phyloP scores from a whole-genome alignment of 2,329 filamentous ascomycete species.

The Aureobasidium sp. region DNA sequence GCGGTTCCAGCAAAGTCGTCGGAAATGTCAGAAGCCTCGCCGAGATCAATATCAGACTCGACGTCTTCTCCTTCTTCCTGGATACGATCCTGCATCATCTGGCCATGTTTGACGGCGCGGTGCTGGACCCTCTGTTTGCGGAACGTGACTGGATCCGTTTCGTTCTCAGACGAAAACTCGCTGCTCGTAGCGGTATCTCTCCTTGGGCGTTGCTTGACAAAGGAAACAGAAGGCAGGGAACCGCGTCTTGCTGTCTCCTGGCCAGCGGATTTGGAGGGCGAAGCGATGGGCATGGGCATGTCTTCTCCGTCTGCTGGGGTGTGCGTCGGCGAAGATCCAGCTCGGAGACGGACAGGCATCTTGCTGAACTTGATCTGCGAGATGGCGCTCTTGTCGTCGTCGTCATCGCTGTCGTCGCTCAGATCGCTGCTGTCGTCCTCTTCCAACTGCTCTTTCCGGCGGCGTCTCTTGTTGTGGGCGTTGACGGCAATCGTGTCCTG shows the following conservation, averaged over 20 bases:
- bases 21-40: constrained; percentile 30
- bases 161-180: constrained; percentile 75
- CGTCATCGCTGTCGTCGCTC: constrained; percentile 76
- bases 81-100: constrained; percentile 45
- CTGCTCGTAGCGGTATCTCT: constrained; percentile 74
- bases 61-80: constrained; percentile 35
- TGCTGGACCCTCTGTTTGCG: constrained; percentile 46
- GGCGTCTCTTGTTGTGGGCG: constrained; percentile 54
- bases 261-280: constrained; percentile 42
- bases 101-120: constrained; percentile 46
- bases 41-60: constrained; percentile 28
- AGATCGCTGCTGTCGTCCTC: constrained; percentile 81
- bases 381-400: constrained; percentile 57
- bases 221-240: constrained; percentile 62
- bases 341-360: constrained; percentile 79
- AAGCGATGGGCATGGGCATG: constrained; percentile 45
- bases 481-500: constrained; percentile 61
- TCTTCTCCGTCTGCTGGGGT: constrained; percentile 52
- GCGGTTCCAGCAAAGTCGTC: constrained; percentile 59
- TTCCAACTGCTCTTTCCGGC: constrained; percentile 65
- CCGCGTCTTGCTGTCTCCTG: constrained; percentile 45
- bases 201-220: constrained; percentile 52
- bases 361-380: constrained; percentile 95
- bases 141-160: constrained; percentile 59
- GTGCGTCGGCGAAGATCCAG: constrained; percentile 80